Percentiles rank a stretch among this genome's conserved stretches.
Evolutionary conservation across 495 filamentous ascomycete species (phyloP).

Genomic region (Aspergillus bridgeri): DNA sequence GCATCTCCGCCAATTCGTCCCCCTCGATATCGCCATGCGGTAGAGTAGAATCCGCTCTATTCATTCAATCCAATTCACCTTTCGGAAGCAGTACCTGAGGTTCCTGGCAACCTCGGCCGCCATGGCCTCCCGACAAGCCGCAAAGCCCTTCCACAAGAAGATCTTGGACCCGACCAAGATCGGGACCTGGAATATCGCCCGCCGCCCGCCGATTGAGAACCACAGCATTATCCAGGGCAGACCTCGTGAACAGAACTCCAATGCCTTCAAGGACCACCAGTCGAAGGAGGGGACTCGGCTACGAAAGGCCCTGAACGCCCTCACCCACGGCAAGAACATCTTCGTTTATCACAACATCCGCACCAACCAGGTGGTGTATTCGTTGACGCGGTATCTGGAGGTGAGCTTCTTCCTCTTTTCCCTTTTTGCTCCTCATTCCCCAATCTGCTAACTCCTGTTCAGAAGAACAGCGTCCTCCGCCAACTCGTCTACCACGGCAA

Average conservation of each 20-base stretch:
- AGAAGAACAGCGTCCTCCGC: slow-evolving; percentile 64
- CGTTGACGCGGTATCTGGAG: slow-evolving; percentile 62
- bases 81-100: slow-evolving; percentile 1
- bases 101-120: slow-evolving; percentile 24
- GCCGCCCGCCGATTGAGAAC: slow-evolving; percentile 38
- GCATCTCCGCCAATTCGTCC: background rate
- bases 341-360: slow-evolving; percentile 79
- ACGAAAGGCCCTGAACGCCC: slow-evolving; percentile 44
- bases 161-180: slow-evolving; percentile 47
- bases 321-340: slow-evolving; percentile 65
- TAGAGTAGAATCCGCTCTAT: slow-evolving; percentile 8
- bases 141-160: slow-evolving; percentile 33
- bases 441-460: slow-evolving; percentile 8
- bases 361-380: slow-evolving; percentile 82
- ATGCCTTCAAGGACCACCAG: slow-evolving; percentile 41
- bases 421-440: slow-evolving; percentile 4
- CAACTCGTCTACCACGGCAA: slow-evolving; percentile 90
- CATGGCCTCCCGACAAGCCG: slow-evolving; percentile 39
- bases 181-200: slow-evolving; percentile 38
- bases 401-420: slow-evolving; percentile 42
- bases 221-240: slow-evolving; percentile 39
- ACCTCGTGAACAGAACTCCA: slow-evolving; percentile 33
- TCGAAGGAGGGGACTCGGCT: slow-evolving; percentile 39
- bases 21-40: slow-evolving; percentile 5
- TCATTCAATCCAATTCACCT: background rate